Percentiles rank a stretch among this genome's conserved stretches.
Evolutionary conservation across 768 basidiomycete genomes (phyloP).

Genomic region (Saitozyma podzolica): DNA sequence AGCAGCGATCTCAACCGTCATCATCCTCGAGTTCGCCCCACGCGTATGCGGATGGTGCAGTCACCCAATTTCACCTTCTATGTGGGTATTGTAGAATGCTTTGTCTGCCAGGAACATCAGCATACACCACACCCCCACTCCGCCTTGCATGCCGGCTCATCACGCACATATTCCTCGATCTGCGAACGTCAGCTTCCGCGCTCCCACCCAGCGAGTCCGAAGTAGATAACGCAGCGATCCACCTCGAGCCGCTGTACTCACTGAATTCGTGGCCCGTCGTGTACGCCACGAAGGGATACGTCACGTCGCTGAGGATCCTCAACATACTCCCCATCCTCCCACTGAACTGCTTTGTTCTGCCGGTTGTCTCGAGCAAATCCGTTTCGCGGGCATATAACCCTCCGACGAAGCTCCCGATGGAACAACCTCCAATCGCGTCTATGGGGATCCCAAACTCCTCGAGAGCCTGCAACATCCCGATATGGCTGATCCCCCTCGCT

Average conservation of each 20-base stretch:
- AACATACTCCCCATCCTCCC: conserved; percentile 87
- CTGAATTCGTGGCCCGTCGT: conserved; percentile 65
- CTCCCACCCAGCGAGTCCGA: background rate
- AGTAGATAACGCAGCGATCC: no score
- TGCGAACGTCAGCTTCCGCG: conserved; percentile 48
- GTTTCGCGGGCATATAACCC: conserved; percentile 94
- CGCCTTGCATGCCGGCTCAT: background rate
- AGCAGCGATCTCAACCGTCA: no score
- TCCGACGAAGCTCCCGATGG: conserved; percentile 85
- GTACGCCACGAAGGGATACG: conserved; percentile 87
- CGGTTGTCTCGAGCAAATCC: conserved; percentile 79
- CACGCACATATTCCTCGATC: conserved; percentile 93
- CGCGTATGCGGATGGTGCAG: background rate
- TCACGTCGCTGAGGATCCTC: conserved; percentile 90
- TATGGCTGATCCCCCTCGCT: conserved; percentile 78
- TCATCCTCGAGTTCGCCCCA: no score
- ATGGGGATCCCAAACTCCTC: conserved; percentile 91
- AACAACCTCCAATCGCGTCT: conserved; percentile 81
- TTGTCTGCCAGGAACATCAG: conserved; percentile 48
- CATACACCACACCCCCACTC: no score
- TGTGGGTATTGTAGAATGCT: conserved; percentile 88
- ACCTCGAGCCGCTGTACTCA: conserved; percentile 19
- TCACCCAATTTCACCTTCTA: conserved; percentile 50
- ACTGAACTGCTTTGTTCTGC: conserved; percentile 86
- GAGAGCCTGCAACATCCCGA: conserved; percentile 86